Evolutionary conservation across 768 basidiomycete species (phyloP).

Genomic region (Termitomyces sp.): DNA sequence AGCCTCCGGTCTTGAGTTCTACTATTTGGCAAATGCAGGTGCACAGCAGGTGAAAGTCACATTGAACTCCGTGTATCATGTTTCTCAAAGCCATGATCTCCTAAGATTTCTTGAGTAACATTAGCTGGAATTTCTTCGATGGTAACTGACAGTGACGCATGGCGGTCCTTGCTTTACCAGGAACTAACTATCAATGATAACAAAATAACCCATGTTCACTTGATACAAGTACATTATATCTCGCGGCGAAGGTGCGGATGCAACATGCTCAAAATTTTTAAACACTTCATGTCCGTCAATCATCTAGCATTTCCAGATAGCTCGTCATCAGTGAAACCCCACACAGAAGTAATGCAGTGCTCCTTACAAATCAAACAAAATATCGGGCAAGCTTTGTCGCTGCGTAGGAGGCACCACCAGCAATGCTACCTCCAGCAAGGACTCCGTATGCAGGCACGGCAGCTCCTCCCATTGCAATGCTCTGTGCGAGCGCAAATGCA

Average conservation of each 20-base stretch:
- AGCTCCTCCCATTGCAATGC: slow-evolving; percentile 13
- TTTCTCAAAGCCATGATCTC: too few species aligned
- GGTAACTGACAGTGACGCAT: slow-evolving; percentile 49
- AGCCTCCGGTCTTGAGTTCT: neutral
- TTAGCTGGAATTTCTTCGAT: slow-evolving; percentile 37
- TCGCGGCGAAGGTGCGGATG: neutral
- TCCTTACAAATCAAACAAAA: neutral
- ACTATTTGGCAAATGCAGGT: too few species aligned
- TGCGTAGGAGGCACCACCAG: neutral
- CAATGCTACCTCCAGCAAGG: neutral
- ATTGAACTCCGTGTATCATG: neutral
- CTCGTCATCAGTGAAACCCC: neutral
- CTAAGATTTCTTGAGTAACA: too few species aligned
- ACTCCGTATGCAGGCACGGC: slow-evolving; percentile 2
- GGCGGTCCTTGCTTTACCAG: slow-evolving; percentile 22
- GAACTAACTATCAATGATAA: neutral
- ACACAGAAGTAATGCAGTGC: neutral
- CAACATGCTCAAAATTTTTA: neutral
- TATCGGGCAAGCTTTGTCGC: neutral
- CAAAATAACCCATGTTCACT: neutral
- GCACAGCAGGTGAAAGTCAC: too few species aligned
- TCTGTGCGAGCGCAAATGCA: slow-evolving; percentile 11
- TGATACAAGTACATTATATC: neutral
- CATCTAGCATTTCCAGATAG: neutral
- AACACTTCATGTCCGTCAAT: neutral